phyloP scores from a whole-genome alignment of 225 moss, liverwort and hornwort genomes.

The Rhytidiadelphus loreus region DNA sequence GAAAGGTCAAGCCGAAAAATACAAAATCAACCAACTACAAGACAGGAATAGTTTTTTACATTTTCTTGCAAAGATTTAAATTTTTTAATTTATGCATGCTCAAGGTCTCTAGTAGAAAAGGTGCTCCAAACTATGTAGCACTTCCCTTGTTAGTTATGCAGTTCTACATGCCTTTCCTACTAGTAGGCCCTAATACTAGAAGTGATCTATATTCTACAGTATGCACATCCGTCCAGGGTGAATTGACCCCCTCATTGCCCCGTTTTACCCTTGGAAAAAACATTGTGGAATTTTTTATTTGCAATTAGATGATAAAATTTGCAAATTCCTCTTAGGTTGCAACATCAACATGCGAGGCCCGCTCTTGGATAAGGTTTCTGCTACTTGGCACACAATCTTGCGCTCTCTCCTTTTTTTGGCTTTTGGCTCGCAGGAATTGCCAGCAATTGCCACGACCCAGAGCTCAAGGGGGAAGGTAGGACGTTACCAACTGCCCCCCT shows the following conservation, averaged over 20 bases:
- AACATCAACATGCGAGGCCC: not conserved
- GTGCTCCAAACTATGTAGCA: fast-evolving
- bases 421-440: too few species aligned
- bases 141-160: fast-evolving
- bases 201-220: too few species aligned
- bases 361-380: conserved; percentile 17
- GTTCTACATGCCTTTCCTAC: not conserved
- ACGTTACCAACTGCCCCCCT: too few species aligned
- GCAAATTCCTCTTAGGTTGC: too few species aligned
- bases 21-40: not conserved
- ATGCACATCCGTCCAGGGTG: too few species aligned
- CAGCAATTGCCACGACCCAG: too few species aligned
- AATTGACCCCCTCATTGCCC: too few species aligned
- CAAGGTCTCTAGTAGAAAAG: fast-evolving
- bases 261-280: too few species aligned
- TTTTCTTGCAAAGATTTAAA: too few species aligned
- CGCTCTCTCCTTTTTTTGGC: not conserved
- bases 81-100: not conserved
- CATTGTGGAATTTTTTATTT: too few species aligned
- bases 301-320: too few species aligned
- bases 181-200: not conserved
- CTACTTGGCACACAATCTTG: not conserved
- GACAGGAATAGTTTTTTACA: not conserved
- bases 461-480: too few species aligned
- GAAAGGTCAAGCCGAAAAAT: not conserved